Evolutionary conservation across 768 basidiomycete genomes (phyloP).

Genomic region (Tulasnella sp.): DNA sequence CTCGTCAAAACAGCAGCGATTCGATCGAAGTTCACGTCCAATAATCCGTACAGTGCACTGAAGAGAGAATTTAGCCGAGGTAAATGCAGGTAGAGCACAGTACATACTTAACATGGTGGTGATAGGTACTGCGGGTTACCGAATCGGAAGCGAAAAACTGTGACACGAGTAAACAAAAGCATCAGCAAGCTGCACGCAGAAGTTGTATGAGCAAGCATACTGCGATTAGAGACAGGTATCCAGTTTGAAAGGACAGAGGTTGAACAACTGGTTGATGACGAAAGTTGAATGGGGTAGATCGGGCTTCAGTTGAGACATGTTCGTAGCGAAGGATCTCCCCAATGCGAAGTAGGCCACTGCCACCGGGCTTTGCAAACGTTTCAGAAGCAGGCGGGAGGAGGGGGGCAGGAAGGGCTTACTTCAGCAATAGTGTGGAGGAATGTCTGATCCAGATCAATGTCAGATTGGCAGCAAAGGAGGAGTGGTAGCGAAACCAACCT

Average conservation of each 20-base stretch:
- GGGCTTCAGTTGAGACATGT: neutral
- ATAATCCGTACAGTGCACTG: neutral
- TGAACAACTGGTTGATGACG: neutral
- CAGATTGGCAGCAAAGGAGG: neutral
- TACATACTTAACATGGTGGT: constrained; percentile 1
- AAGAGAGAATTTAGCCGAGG: neutral
- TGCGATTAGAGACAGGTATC: neutral
- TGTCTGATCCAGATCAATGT: neutral
- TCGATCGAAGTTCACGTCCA: neutral
- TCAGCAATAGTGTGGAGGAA: neutral
- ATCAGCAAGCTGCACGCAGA: neutral
- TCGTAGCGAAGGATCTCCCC: neutral
- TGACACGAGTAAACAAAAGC: neutral
- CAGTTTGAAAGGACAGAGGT: neutral
- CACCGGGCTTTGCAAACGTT: neutral
- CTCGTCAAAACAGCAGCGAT: neutral
- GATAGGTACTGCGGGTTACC: neutral
- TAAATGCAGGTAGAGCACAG: neutral
- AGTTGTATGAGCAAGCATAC: neutral
- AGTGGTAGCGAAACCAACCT: neutral
- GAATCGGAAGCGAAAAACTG: constrained; percentile 51
- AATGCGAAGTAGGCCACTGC: neutral
- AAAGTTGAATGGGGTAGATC: neutral
- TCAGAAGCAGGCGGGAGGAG: neutral
- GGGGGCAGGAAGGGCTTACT: neutral